These are phyloP conservation scores for Sphagnum magellanicum DNA, from an alignment of 228 moss, liverwort and hornwort genomes.

Conservation along the genomic window DNA sequence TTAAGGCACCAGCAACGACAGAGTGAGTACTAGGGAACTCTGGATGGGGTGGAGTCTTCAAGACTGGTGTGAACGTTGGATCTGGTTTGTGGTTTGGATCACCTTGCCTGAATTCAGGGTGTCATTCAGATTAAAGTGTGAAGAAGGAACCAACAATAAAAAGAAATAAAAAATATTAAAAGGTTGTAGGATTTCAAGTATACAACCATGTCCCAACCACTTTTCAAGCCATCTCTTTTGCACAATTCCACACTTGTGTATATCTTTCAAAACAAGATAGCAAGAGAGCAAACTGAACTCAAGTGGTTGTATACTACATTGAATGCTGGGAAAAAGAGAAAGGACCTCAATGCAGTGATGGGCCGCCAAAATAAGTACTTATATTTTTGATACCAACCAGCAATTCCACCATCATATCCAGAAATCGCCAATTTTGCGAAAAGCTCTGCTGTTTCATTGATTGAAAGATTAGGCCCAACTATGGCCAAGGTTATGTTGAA, in stretches of 20 bases:
- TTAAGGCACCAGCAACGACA: constrained; percentile 41
- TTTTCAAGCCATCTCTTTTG: too few relatives aligned
- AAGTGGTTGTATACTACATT: too few relatives aligned
- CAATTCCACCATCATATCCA: constrained; percentile 49
- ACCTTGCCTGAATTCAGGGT: constrained; percentile 28
- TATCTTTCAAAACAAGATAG: background rate
- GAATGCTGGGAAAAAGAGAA: background rate
- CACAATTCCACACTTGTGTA: too few relatives aligned
- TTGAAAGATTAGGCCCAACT: constrained; percentile 22
- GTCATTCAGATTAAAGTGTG: too few relatives aligned
- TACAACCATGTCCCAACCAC: too few relatives aligned
- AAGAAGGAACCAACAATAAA: too few relatives aligned
- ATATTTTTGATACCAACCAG: constrained; percentile 64
- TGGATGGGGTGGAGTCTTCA: constrained; percentile 59
- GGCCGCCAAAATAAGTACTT: constrained; percentile 73
- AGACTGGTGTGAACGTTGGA: constrained; percentile 22
- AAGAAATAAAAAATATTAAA: too few relatives aligned
- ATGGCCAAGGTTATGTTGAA: constrained; percentile 47
- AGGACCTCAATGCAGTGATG: constrained; percentile 63
- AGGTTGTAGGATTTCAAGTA: too few relatives aligned
- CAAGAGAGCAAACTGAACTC: too few relatives aligned
- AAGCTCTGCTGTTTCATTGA: constrained; percentile 49
- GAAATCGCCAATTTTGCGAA: constrained; percentile 45
- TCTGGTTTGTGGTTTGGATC: constrained; percentile 43
- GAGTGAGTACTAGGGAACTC: constrained; percentile 82